These are phyloP conservation scores for Penicillium coprophilum DNA, from an alignment of 495 filamentous ascomycete genomes.

Conservation along the genomic window DNA sequence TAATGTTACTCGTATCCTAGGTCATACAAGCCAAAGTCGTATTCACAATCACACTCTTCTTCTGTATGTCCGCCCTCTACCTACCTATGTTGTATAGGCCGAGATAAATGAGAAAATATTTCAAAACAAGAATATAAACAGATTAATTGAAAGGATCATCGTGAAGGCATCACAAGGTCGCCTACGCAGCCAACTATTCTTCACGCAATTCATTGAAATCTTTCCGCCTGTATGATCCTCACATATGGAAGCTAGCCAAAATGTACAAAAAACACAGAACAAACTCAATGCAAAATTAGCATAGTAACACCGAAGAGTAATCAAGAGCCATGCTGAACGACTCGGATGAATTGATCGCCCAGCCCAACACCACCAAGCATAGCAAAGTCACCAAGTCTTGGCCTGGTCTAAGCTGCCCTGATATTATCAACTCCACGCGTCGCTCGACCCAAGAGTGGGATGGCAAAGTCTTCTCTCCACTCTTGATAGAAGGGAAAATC, in stretches of 20 bases:
- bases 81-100: too few relatives aligned
- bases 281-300: not conserved
- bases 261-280: too few relatives aligned
- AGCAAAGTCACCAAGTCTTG: not conserved
- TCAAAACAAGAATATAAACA: too few relatives aligned
- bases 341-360: not conserved
- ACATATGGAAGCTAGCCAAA: not conserved
- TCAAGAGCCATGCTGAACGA: not conserved
- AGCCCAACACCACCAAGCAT: not conserved
- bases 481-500: not conserved
- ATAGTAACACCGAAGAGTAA: not conserved
- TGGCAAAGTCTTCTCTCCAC: not conserved
- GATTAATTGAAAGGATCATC: too few relatives aligned
- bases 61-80: too few relatives aligned
- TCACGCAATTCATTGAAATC: not conserved
- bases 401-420: not conserved
- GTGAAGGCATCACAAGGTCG: too few relatives aligned
- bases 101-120: too few relatives aligned
- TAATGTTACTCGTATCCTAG: constrained; percentile 8
- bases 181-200: too few relatives aligned
- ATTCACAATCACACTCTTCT: too few relatives aligned
- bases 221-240: not conserved
- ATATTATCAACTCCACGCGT: not conserved
- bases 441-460: not conserved
- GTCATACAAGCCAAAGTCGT: too few relatives aligned